Percentiles rank a stretch among this genome's conserved stretches.
Conservation (phyloP, 176 grass and related monocot genomes). For the Areca catechu region DNA sequence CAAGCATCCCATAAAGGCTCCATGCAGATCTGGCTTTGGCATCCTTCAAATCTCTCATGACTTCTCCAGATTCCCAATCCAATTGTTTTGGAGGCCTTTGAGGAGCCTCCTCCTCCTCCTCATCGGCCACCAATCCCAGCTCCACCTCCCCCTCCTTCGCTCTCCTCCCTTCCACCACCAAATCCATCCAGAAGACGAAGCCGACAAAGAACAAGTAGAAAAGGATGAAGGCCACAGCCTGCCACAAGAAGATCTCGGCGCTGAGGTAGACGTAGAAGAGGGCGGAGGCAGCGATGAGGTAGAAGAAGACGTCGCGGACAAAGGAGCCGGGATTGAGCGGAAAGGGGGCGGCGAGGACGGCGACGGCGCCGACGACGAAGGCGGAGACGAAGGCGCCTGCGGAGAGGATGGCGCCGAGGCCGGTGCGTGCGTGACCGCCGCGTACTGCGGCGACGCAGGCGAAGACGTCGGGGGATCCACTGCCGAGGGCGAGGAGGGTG, state of each 20-base stretch:
- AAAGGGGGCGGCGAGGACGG: constrained; percentile 57
- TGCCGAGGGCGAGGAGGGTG: too few relatives aligned
- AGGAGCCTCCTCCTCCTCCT: not conserved
- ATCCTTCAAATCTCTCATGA: constrained; percentile 7
- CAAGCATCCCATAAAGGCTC: constrained; percentile 18
- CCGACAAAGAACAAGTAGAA: constrained; percentile 87
- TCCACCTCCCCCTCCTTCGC: constrained; percentile 23
- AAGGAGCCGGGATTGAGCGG: constrained; percentile 48
- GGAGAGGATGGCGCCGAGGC: constrained; percentile 62
- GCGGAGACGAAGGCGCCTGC: constrained; percentile 82
- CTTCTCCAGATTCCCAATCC: not conserved
- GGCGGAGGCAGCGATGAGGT: constrained; percentile 52
- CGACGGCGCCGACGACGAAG: constrained; percentile 68
- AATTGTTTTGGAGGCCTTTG: too few relatives aligned
- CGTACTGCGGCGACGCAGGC: constrained; percentile 63
- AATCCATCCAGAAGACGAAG: constrained; percentile 82
- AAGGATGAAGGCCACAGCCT: constrained; percentile 60
- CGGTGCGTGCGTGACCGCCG: constrained; percentile 33
- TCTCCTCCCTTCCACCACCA: constrained; percentile 28
- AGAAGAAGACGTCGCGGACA: constrained; percentile 78
- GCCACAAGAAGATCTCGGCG: constrained; percentile 92
- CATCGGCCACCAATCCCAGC: constrained; percentile 23
- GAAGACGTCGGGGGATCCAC: constrained; percentile 13
- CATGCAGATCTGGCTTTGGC: not conserved
- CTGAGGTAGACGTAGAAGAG: constrained; percentile 79